phyloP scores from a whole-genome alignment of 2,329 filamentous ascomycete species.

The Escovopsis weberi region DNA sequence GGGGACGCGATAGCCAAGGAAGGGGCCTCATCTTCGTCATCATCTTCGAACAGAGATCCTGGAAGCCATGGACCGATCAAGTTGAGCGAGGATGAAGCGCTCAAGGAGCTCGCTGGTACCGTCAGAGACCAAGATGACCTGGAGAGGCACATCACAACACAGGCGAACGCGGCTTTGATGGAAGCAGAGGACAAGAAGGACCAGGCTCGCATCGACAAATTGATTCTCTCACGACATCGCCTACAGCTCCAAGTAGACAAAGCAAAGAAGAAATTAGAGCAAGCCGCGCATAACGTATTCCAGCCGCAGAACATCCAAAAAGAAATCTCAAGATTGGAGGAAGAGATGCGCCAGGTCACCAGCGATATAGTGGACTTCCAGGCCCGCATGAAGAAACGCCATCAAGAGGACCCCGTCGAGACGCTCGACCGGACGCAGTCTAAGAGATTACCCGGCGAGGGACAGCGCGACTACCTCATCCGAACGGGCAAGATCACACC shows the following conservation, averaged over 20 bases:
- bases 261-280: slow-evolving; percentile 31
- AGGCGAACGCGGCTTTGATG: slow-evolving; percentile 44
- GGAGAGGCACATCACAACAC: slow-evolving; percentile 65
- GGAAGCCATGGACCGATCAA: slow-evolving; percentile 8
- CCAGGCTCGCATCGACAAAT: slow-evolving; percentile 45
- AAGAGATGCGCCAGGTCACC: slow-evolving; percentile 48
- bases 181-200: slow-evolving; percentile 51
- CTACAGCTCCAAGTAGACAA: slow-evolving; percentile 50
- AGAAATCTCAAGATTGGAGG: slow-evolving; percentile 52
- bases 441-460: slow-evolving; percentile 61
- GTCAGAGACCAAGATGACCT: slow-evolving; percentile 80
- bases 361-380: slow-evolving; percentile 70
- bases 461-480: slow-evolving; percentile 76
- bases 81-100: slow-evolving; percentile 43
- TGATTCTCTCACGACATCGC: slow-evolving; percentile 38
- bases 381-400: slow-evolving; percentile 62
- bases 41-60: neutral
- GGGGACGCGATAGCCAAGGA: slow-evolving; percentile 19
- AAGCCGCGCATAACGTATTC: slow-evolving; percentile 28
- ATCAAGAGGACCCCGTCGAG: slow-evolving; percentile 33
- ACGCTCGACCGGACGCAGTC: slow-evolving; percentile 32
- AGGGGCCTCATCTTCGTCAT: neutral
- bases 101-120: slow-evolving; percentile 49
- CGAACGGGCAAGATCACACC: slow-evolving; percentile 96
- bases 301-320: slow-evolving; percentile 44